Evolutionary conservation across 305 asterid species (phyloP), one percentile per base, ranked within the genome.

Genomic region (Coffea humblotiana): DNA sequence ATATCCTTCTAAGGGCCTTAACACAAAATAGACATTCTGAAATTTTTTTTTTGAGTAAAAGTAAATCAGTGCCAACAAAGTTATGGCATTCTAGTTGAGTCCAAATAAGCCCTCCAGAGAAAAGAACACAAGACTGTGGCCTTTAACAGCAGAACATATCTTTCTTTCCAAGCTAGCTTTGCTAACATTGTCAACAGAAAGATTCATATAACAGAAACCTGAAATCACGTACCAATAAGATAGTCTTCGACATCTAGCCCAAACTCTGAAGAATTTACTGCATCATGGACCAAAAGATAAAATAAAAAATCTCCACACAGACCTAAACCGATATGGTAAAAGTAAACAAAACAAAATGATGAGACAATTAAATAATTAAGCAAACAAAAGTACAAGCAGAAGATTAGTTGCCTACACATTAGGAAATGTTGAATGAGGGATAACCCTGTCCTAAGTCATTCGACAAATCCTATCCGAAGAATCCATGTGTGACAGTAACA

Each of bases 191-290:
- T 51, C 43, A 52, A n/a, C 47, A 52, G 81, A 37, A 51, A 8
- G 43, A 68, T 69, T 70, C 73, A 27, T 54, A 14, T 32, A 23
- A 72, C 12, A 27, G 43, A 75, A 74, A 70, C 60, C 35, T 23
- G 54, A 84, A 23, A 74, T 79, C 66, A 82, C 93, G 89, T 85
- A 92, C 99, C 99, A 43, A 82, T 76, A 70, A 95, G 96, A 86
- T 92, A 95, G 85, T 95, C 98, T 84, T 95, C 99, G 77, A 88
- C 75, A 83, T 95, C 99, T 18, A 95, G 97, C 67, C 95, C 96
- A 85, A 93, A 91, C 72, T 93, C 97, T 32, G 87, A 81, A 29
- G 94, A 77, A 49, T 88, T 89, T 78, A 95, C 99, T 95, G 93
- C 73, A 78, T 47, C 75, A 72, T 67, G n/a, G 16, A 82, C 35